Conservation (phyloP, 75 land plant genomes). For the Sequoia sempervirens region DNA sequence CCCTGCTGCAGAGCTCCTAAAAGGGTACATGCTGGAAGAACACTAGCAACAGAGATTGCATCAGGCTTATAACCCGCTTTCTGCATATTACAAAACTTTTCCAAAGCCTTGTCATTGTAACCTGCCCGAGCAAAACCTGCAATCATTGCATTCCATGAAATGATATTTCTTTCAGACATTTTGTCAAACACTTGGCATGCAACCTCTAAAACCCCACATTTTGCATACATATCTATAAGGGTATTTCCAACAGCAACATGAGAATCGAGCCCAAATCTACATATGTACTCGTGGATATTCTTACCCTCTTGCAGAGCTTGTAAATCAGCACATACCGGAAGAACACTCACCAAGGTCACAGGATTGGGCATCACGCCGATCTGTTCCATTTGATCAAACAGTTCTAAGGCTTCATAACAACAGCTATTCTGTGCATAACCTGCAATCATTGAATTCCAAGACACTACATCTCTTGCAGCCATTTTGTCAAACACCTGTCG, state of each 20-base stretch:
- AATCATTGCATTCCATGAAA: slow-evolving; percentile 48
- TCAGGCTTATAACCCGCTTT: slow-evolving; percentile 23
- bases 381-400: slow-evolving; percentile 21
- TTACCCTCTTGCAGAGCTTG: slow-evolving; percentile 38
- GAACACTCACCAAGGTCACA: slow-evolving; percentile 31
- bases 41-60: slow-evolving; percentile 36
- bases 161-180: slow-evolving; percentile 16
- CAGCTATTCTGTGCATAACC: slow-evolving; percentile 5
- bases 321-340: slow-evolving; percentile 42
- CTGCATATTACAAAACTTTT: slow-evolving; percentile 35
- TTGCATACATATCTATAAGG: slow-evolving; percentile 42
- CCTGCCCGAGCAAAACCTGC: slow-evolving; percentile 49
- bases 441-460: slow-evolving; percentile 78
- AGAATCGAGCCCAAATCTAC: slow-evolving; percentile 20
- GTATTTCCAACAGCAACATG: slow-evolving; percentile 22
- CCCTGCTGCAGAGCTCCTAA: slow-evolving; percentile 50
- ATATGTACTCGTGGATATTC: slow-evolving; percentile 24
- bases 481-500: slow-evolving; percentile 58
- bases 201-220: slow-evolving; percentile 29
- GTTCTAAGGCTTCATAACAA: slow-evolving; percentile 5
- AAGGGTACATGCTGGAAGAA: slow-evolving; percentile 50
- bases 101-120: slow-evolving; percentile 34
- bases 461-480: slow-evolving; percentile 45
- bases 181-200: slow-evolving; percentile 25
- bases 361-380: slow-evolving; percentile 20